phyloP scores from a whole-genome alignment of 2,329 filamentous ascomycete genomes.

The Stagonosporopsis rhizophila region DNA sequence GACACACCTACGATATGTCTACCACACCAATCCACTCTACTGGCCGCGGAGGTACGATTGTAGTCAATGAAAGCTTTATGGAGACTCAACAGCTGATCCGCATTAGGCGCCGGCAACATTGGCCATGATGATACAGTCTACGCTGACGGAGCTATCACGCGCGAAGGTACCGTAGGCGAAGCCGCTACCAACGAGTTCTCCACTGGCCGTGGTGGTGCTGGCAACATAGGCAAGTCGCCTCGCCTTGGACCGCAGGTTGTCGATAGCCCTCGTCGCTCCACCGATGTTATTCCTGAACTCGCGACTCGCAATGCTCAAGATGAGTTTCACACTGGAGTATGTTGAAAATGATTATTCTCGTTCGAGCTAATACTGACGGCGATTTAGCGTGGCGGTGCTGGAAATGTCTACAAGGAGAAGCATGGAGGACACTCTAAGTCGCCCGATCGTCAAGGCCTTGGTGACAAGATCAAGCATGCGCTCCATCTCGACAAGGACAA shows the following conservation, averaged over 20 bases:
- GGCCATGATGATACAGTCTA: conserved; percentile 58
- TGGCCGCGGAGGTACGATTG: conserved; percentile 62
- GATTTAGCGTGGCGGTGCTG: conserved; percentile 52
- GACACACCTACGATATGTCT: conserved; percentile 32
- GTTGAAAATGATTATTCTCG: conserved; percentile 13
- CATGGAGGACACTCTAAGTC: conserved; percentile 54
- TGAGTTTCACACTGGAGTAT: conserved; percentile 58
- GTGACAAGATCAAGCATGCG: conserved; percentile 55
- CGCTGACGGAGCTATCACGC: conserved; percentile 55
- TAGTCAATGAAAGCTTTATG: background rate
- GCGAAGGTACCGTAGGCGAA: conserved; percentile 53
- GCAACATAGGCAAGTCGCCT: conserved; percentile 52
- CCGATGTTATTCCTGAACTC: conserved; percentile 55
- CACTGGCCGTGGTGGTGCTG: conserved; percentile 51
- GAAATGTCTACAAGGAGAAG: conserved; percentile 58
- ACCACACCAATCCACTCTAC: conserved; percentile 58
- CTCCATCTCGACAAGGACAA: conserved; percentile 48
- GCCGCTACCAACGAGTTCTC: conserved; percentile 50
- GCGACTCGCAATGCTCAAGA: conserved; percentile 49
- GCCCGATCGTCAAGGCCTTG: conserved; percentile 47
- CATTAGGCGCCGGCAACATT: conserved; percentile 65
- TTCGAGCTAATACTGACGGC: conserved; percentile 18
- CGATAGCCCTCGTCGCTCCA: conserved; percentile 37
- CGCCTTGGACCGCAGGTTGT: conserved; percentile 35
- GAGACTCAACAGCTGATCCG: conserved; percentile 14